A percentile compares a stretch with the other conserved stretches of the same genome.
Evolutionary conservation across 768 basidiomycete genomes (phyloP).

Genomic region (Mycena venus): DNA sequence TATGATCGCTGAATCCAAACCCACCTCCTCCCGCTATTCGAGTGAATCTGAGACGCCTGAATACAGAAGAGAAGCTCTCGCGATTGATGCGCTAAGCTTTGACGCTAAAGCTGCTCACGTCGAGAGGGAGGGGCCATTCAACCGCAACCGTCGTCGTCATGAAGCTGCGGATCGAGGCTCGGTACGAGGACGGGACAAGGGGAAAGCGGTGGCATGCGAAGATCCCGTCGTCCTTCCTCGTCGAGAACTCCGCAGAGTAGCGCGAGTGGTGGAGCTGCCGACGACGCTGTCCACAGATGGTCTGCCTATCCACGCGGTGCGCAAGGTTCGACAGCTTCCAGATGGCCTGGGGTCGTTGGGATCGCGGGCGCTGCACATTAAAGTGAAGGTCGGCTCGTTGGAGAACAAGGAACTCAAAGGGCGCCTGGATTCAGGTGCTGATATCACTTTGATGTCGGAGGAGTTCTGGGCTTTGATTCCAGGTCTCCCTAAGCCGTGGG

Average conservation of each 20-base stretch:
- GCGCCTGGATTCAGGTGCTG: not conserved
- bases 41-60: too few relatives aligned
- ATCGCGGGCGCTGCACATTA: not conserved
- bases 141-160: too few relatives aligned
- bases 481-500: too few relatives aligned
- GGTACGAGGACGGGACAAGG: not conserved
- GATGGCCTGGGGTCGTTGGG: not conserved
- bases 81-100: too few relatives aligned
- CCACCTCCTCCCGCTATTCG: too few relatives aligned
- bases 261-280: not conserved
- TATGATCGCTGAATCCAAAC: too few relatives aligned
- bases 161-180: too few relatives aligned
- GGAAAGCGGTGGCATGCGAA: not conserved
- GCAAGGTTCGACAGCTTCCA: not conserved
- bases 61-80: too few relatives aligned
- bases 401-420: not conserved
- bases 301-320: not conserved
- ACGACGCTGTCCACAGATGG: not conserved
- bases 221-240: not conserved
- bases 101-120: too few relatives aligned
- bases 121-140: too few relatives aligned
- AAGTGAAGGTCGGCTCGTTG: not conserved
- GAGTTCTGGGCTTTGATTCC: too few relatives aligned
- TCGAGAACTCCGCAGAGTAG: not conserved
- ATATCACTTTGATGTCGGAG: too few relatives aligned